phyloP scores from a whole-genome alignment of 495 filamentous ascomycete species.

The Lindgomyces ingoldianus region DNA sequence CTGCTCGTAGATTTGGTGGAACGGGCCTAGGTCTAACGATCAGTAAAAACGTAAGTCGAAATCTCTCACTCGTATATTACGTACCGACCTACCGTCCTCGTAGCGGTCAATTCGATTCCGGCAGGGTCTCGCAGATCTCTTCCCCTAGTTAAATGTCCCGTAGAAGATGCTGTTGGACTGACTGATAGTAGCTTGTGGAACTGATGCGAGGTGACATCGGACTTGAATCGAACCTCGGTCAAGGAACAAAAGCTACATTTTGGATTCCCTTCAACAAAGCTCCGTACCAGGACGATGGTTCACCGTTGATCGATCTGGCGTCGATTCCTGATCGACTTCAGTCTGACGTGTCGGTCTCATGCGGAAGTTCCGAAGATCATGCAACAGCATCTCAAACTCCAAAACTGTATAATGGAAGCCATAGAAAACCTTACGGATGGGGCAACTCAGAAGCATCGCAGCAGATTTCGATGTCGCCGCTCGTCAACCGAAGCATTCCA shows the following conservation, averaged over 20 bases:
- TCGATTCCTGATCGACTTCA: constrained; percentile 61
- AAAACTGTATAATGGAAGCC: constrained; percentile 34
- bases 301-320: constrained; percentile 54
- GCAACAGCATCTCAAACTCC: constrained; percentile 41
- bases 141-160: no score
- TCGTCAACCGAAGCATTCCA: constrained; percentile 42
- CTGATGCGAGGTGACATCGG: constrained; percentile 79
- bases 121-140: no score
- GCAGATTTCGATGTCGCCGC: constrained; percentile 35
- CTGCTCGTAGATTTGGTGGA: constrained; percentile 73
- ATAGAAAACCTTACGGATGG: constrained; percentile 36
- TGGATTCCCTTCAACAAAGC: constrained; percentile 68
- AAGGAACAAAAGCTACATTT: constrained; percentile 49
- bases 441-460: constrained; percentile 38
- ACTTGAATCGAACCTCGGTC: constrained; percentile 58
- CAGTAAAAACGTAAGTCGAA: constrained; percentile 59
- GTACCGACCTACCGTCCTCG: no score
- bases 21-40: constrained; percentile 82
- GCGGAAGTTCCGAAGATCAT: constrained; percentile 56
- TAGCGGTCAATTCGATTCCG: no score
- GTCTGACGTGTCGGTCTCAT: constrained; percentile 63
- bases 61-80: no score
- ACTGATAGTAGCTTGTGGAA: constrained; percentile 72
- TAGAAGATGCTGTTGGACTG: no score
- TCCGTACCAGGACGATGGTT: constrained; percentile 40